Percentiles rank a stretch among this genome's conserved stretches.
These are phyloP conservation scores for Sporobolus alterniflorus DNA, from an alignment of 202 grass and related monocot species.

Conservation along the genomic window DNA sequence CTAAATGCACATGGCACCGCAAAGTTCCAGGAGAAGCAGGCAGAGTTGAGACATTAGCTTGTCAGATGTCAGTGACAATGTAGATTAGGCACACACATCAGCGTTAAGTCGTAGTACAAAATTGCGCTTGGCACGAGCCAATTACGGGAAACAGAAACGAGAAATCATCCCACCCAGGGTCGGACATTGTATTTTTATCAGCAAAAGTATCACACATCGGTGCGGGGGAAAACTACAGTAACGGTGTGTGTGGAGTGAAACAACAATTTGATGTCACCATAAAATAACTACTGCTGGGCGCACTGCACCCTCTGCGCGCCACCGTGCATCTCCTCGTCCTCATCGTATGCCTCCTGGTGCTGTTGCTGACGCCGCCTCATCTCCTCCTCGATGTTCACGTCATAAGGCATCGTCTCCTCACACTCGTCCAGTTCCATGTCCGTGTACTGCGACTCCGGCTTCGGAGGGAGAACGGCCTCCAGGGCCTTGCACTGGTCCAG, in stretches of 20 bases:
- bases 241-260: not conserved
- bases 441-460: constrained; percentile 47
- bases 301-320: constrained; percentile 74
- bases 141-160: not conserved
- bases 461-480: constrained; percentile 55
- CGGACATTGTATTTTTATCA: not conserved
- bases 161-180: not conserved
- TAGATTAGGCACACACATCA: too few relatives aligned
- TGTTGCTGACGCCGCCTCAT: constrained; percentile 70
- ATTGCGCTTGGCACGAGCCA: not conserved
- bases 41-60: too few relatives aligned
- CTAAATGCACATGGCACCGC: too few relatives aligned
- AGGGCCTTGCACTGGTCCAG: constrained; percentile 84
- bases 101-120: not conserved
- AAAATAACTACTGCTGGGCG: constrained; percentile 63
- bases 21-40: not conserved
- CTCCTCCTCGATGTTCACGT: constrained; percentile 83
- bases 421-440: constrained; percentile 91
- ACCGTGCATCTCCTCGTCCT: constrained; percentile 68
- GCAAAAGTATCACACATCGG: not conserved
- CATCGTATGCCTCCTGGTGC: constrained; percentile 73
- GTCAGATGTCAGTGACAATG: too few relatives aligned
- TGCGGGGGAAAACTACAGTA: not conserved
- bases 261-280: constrained; percentile 13
- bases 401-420: constrained; percentile 75